Evolutionary conservation across 192 early-diverging fungal genomes (phyloP), one percentile per base, ranked within the genome.

Genomic region (Coemansia sp.): DNA sequence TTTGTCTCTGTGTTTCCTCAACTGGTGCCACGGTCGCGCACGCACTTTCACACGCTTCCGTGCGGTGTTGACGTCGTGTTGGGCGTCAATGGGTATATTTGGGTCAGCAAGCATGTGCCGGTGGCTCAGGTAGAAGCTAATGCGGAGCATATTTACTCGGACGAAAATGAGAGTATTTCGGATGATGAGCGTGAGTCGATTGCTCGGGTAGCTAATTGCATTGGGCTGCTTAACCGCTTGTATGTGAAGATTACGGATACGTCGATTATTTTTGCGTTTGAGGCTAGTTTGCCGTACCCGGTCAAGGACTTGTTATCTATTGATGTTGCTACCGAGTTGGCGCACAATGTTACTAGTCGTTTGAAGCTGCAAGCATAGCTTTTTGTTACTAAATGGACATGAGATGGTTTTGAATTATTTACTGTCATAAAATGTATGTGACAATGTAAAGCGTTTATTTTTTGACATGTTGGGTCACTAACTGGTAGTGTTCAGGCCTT

Each of bases 81-180:
- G 27, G 97, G 97, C 18, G 71, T 99, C 26, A 99, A 99, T 63
- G 97, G 97, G 2, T 96, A 94, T 69, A 92, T 99, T 55, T 97
- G 93, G 93, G 89, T 97, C 22, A 85, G 89, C 81, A 96, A 96
- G 66, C 88, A 88, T 48, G 75, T 83, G 48, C 32, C 86, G 41
- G 74, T 79, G 32, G 57, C 85, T 75, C 74, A 76, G 23, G 84
- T 88, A 22, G 90, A 92, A 41, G 82, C 82, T n/a, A 89, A 92
- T 67, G 82, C 91, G 3, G 93, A 95, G 64, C 86, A 82, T 13
- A 84, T 96, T 12, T 97, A 97, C 70, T 88, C 89, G 22, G 90
- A 91, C 69, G 82, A 88, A 59, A 99, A 99, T 78, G 93, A 95
- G 74, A 71, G 74, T 24, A 92, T 97, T 61, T 86, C 88, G 7